A percentile compares a stretch with the other conserved stretches of the same genome.
Conservation (phyloP, 805 yeast genomes). For the Nakazawaea sp. region DNA sequence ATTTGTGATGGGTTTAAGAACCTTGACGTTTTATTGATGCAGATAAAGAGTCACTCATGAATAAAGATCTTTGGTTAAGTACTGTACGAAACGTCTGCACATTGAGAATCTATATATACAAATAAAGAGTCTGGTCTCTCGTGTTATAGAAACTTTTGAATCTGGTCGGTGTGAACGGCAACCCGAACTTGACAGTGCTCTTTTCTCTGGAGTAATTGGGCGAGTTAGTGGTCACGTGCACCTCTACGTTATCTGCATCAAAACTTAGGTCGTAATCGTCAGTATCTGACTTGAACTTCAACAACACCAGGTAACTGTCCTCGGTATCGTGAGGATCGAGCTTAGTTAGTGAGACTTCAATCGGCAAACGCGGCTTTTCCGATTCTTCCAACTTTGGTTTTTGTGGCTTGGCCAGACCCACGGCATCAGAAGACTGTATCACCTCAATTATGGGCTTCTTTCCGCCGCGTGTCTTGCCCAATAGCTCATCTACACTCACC, state of each 20-base stretch:
- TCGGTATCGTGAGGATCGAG: constrained; percentile 19
- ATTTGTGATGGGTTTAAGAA: no score
- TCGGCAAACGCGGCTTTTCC: constrained; percentile 12
- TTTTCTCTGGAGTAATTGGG: constrained; percentile 17
- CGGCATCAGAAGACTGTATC: constrained; percentile 21
- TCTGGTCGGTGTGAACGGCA: constrained; percentile 15
- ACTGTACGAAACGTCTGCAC: no score
- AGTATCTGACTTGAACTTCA: constrained; percentile 22
- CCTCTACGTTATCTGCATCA: constrained; percentile 19
- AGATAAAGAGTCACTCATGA: constrained; percentile 7
- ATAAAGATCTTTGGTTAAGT: constrained; percentile 6
- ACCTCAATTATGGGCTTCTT: constrained; percentile 49
- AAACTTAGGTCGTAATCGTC: constrained; percentile 27
- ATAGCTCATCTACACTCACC: constrained; percentile 4
- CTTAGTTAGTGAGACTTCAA: constrained; percentile 14
- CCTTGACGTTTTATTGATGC: no score
- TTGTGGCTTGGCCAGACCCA: constrained; percentile 2
- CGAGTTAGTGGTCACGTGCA: constrained; percentile 26
- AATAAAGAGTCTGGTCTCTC: constrained; percentile 19
- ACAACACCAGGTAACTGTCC: constrained; percentile 13
- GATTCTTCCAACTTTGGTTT: no score
- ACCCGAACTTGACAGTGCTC: constrained; percentile 29
- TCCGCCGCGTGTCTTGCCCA: background rate
- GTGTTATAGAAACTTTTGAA: constrained; percentile 24
- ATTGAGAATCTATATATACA: no score